Evolutionary conservation across 2,329 filamentous ascomycete species (phyloP), one percentile per base, ranked within the genome.

Genomic region (Fusarium goolgardi): DNA sequence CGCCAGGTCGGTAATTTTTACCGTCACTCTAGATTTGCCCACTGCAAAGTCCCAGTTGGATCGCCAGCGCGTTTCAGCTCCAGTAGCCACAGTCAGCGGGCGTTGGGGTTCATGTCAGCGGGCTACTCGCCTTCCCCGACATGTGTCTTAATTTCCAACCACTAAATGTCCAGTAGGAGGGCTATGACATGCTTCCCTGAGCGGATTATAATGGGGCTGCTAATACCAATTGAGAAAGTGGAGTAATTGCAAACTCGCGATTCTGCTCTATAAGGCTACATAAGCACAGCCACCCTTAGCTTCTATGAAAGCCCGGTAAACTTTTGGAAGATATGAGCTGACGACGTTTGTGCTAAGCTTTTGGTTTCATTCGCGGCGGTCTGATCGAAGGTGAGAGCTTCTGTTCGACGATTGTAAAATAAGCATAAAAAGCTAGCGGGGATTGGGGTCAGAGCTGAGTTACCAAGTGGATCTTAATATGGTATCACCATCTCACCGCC

Each of bases 61-160:
- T 25, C 16, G 9, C 3, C 29, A 21, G 11, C n/a, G 5, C n/a
- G 10, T 44, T 55, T 43, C 29, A 55, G 55, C 55, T 55, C 8
- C 1, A 16, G 15, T 3, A 55, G 37, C 55, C 31, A 31, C 31
- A 31, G 49, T 57, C 49, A 57, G 47, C 47, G 23, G 12, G 23
- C 16, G n/a, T 29, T n/a, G 6, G 5, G 20, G 23, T 25, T 57
- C 27, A 55, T 35, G 47, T 57, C 55, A 57, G 37, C 55, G 23
- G 23, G 21, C 11, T 31, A 27, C 16, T 55, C 55, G 49, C 49
- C 9, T 18, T 57, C 23, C 5, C 49, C 55, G 55, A 21, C 16
- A n/a, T 18, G 12, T 11, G 13, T 31, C 21, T 27, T 29, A 31
- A 31, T 45, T 44, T 11, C 37, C 5, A 37, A n/a, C 9, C 10